These are phyloP conservation scores for Cladorrhinum samala DNA, from an alignment of 495 filamentous ascomycete genomes.

Conservation along the genomic window DNA sequence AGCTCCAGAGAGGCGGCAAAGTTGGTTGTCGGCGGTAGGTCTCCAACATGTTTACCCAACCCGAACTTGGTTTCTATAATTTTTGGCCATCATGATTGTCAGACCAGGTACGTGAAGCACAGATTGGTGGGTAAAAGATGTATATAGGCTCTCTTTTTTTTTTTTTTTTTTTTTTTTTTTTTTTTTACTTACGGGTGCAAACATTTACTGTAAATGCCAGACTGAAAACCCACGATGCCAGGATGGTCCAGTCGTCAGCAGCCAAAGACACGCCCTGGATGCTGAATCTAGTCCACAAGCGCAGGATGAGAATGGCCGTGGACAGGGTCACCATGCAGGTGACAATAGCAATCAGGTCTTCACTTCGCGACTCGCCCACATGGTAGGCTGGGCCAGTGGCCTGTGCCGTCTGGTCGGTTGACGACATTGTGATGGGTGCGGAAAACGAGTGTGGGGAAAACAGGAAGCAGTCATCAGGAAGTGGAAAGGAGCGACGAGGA, in stretches of 20 bases:
- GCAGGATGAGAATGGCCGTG: not conserved
- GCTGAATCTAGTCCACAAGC: not conserved
- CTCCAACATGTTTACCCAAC: not conserved
- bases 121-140: too few relatives aligned
- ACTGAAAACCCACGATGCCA: constrained; percentile 1
- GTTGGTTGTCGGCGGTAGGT: constrained; percentile 3
- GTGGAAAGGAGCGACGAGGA: not conserved
- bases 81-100: too few relatives aligned
- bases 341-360: constrained; percentile 3
- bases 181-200: not conserved
- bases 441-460: not conserved
- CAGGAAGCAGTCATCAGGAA: too few relatives aligned
- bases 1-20: not conserved
- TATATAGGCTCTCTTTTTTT: too few relatives aligned
- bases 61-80: not conserved
- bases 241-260: not conserved
- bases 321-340: not conserved
- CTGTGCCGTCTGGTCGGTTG: not conserved
- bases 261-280: not conserved
- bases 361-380: not conserved
- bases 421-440: not conserved
- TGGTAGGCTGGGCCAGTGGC: not conserved
- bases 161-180: too few relatives aligned
- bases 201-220: constrained; percentile 1
- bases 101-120: too few relatives aligned